Evolutionary conservation across 352 stramenopile species (phyloP), one percentile per base, ranked within the genome.

Genomic region (Phytophthora sansomeana): DNA sequence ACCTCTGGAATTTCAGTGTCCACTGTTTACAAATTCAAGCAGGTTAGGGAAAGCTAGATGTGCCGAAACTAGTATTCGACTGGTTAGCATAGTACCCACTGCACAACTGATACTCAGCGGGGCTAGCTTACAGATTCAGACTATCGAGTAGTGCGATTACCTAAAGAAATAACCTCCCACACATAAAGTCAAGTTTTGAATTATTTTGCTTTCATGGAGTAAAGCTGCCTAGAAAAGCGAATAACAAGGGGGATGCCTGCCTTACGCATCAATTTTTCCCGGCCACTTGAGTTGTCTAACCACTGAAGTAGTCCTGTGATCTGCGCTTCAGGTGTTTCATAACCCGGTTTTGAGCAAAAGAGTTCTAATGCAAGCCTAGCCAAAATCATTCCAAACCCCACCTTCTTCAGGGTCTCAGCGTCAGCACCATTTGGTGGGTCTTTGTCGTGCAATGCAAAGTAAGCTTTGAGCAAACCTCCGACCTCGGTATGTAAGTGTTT

Each of bases 281-380:
- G 77, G 2, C 84, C 86, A 24, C 63, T 56, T 4, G 81, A 92
- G 63, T 92, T 92, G 55, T 94, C 86, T 13, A 92, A 49, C 84
- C 86, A 94, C 56, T 94, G 86, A 6, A 94, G 68, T 42, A 94
- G 48, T 0, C 73, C 86, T 10, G 78, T 89, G 63, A 93, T 79
- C 60, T 94, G 83, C 38, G 74, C 77, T 43, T 92, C 79, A 0
- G 84, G 82, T 17, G 84, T 91, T 68, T 94, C 86, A 51, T 89
- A 94, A 26, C 85, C 78, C 4, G 58, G 51, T 39, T 91, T 92
- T 0, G 75, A 51, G 10, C 71, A 69, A 21, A 94, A 93, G 5
- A 94, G 54, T 17, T 92, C 84, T 51, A 92, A 79, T 11, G 84
- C 84, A n/a, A 94, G 56, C 21, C 86, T 69, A 16, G 75, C 84